These are phyloP conservation scores for Flagelloscypha sp. DNA, from an alignment of 768 basidiomycete species.

Conservation along the genomic window DNA sequence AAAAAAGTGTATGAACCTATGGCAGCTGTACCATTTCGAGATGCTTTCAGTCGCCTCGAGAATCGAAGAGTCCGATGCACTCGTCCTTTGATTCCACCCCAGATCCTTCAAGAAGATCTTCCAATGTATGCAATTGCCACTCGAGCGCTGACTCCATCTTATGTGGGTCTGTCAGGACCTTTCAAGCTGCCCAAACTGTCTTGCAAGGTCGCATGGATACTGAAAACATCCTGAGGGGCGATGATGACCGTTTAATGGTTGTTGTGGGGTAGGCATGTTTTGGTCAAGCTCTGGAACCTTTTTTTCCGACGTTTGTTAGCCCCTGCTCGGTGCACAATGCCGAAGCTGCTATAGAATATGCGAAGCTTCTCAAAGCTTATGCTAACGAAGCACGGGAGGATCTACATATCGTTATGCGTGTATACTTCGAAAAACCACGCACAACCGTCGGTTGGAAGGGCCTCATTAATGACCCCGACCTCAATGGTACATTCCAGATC, in stretches of 20 bases:
- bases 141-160: constrained; percentile 5
- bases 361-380: constrained; percentile 68
- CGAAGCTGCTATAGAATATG: constrained; percentile 82
- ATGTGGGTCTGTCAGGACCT: constrained; percentile 38
- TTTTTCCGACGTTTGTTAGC: constrained; percentile 24
- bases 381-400: constrained; percentile 77
- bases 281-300: background rate
- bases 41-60: constrained; percentile 74
- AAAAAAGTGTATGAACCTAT: constrained; percentile 39
- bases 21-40: constrained; percentile 70
- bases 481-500: constrained; percentile 91
- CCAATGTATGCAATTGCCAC: constrained; percentile 50
- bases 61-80: constrained; percentile 83
- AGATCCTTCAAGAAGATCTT: constrained; percentile 91
- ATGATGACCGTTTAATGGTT: constrained; percentile 89
- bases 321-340: constrained; percentile 95
- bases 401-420: constrained; percentile 92
- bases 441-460: constrained; percentile 99
- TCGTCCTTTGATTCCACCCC: constrained; percentile 86
- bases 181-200: constrained; percentile 80
- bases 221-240: constrained; percentile 73
- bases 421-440: constrained; percentile 95
- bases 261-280: constrained; percentile 76
- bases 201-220: constrained; percentile 73
- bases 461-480: constrained; percentile 93